phyloP scores from a whole-genome alignment of 2,329 filamentous ascomycete species.

The Lasiodiplodia theobromae region DNA sequence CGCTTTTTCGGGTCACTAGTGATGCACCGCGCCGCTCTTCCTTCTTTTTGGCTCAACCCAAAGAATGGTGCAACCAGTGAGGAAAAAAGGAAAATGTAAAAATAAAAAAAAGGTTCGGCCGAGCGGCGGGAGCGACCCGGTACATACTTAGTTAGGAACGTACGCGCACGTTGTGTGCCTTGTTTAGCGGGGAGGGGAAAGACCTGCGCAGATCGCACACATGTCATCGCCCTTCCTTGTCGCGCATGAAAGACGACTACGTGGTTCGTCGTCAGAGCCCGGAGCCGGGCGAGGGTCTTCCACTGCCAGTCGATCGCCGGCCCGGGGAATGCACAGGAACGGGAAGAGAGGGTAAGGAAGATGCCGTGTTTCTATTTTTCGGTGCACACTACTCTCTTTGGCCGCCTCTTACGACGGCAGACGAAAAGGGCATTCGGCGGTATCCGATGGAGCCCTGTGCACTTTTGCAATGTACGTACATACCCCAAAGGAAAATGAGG shows the following conservation, averaged over 20 bases:
- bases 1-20: conserved; percentile 31
- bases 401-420: background rate
- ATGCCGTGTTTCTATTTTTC: background rate
- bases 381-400: background rate
- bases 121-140: background rate
- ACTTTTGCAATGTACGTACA: too few species aligned
- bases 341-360: background rate
- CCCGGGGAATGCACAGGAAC: background rate
- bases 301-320: background rate
- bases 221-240: background rate
- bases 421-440: background rate
- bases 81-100: background rate
- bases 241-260: background rate
- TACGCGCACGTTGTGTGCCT: background rate
- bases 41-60: background rate
- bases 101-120: background rate
- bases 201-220: background rate
- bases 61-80: too few species aligned
- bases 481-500: background rate
- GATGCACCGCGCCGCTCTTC: background rate
- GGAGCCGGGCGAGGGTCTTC: too few species aligned
- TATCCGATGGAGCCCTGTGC: background rate
- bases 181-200: background rate
- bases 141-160: background rate
- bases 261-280: too few species aligned